Base-by-base conservation (phyloP, 164 flowering plant genomes). In the Warburgia ugandensis region DNA sequence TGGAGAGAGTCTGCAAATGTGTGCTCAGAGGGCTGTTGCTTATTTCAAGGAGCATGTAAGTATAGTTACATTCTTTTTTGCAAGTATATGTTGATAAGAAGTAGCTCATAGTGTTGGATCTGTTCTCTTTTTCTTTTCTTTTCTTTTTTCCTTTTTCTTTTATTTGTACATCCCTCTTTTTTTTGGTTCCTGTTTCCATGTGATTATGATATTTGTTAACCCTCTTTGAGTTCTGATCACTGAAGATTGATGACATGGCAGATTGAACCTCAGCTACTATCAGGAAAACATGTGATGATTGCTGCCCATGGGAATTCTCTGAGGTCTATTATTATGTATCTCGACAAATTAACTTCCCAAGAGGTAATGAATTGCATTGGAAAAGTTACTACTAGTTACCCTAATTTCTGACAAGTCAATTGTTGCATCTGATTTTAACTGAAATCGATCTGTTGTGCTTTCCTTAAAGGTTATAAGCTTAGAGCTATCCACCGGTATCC, bases 1-100 rank as follows among this genome's bases (percentile, higher is more conserved):
- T 58, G 99, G 97, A 5, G 99, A 94, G 81, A 94, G 99, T 60
- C 79, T 94, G 56, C 96, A 94, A 73, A 94, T 94, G 99, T 94
- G 99, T 65, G 94, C 99, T 60, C 53, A 94, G 60, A 78, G 99
- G 73, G 99, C 97, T 49, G 99, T 94, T 73, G 95, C 99, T 35
- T 94, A 89, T 73, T 94, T 94, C 55, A 79, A 45, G 52, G 90
- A 86, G 32, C 64, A 80, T 52, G 99, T 89, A 65, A 63, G 74
- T 21, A 50, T 45, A 39, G 5, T 3, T n/a, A n/a, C 25, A 20
- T 43, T n/a, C n/a, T n/a, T n/a, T n/a, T n/a, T n/a, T n/a, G n/a
- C n/a, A n/a, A n/a, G n/a, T n/a, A n/a, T n/a, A n/a, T n/a, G n/a
- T n/a, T n/a, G n/a, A n/a, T n/a, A n/a, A n/a, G n/a, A n/a, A n/a